Conservation (phyloP, 352 stramenopile genomes). For the Globisporangium acanthophoron region DNA sequence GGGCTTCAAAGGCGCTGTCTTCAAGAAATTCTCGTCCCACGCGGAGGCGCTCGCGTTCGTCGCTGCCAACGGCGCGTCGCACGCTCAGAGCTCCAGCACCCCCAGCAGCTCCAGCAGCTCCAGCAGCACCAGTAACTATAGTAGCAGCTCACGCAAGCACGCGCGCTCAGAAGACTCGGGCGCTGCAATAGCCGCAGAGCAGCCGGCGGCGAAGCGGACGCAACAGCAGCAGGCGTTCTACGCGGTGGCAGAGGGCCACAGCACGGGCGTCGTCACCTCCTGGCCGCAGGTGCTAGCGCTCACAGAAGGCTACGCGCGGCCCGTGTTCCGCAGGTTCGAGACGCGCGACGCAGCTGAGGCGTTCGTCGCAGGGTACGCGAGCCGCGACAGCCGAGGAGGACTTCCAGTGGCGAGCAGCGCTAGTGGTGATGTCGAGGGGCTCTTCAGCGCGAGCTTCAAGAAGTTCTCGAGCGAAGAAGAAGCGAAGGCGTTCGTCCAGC, state of each 20-base stretch:
- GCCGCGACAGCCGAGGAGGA: too few species aligned
- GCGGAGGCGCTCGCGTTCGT: slow-evolving; percentile 50
- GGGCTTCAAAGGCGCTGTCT: slow-evolving; percentile 39
- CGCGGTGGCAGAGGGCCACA: slow-evolving; percentile 28
- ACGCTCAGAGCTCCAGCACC: background rate
- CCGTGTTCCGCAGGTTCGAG: slow-evolving; percentile 27
- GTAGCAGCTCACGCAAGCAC: slow-evolving; percentile 2
- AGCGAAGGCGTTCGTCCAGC: slow-evolving; percentile 42
- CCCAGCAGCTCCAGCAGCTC: background rate
- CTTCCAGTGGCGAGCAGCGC: too few species aligned
- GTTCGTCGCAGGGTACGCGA: slow-evolving; percentile 10
- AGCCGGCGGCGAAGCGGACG: background rate
- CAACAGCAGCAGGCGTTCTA: slow-evolving; percentile 15
- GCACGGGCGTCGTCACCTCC: slow-evolving; percentile 29
- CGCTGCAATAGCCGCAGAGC: background rate
- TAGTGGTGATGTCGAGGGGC: slow-evolving; percentile 28
- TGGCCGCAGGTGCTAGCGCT: slow-evolving; percentile 29
- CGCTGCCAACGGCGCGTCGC: background rate
- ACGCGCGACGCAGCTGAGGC: slow-evolving; percentile 20
- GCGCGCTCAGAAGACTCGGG: background rate
- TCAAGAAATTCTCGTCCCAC: slow-evolving; percentile 61
- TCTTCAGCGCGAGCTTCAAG: slow-evolving; percentile 50
- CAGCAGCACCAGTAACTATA: background rate
- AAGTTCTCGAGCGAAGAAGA: slow-evolving; percentile 45
- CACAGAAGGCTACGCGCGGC: slow-evolving; percentile 16